Base-by-base conservation (phyloP, 805 yeast genomes). In the Pichia californica region DNA sequence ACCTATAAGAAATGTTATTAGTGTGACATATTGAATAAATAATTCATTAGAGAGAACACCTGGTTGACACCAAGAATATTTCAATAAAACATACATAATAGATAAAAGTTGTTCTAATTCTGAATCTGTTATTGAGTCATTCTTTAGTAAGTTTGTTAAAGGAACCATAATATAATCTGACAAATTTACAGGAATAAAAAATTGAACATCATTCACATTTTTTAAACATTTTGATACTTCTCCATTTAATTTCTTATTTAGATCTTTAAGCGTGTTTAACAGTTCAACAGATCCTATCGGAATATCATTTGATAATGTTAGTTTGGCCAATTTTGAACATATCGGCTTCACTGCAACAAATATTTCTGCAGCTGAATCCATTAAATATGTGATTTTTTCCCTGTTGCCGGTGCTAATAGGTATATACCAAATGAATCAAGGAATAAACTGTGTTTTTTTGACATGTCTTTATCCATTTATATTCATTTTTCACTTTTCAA, bases 151-250 rank as follows among this genome's bases (percentile, higher is more conserved):
- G 42, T 72, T 71, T 1, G 78, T 70, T 3, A 82, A 52, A 0
- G 88, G 88, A 11, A 77, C 70, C 57, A 79, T 79, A 1, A 81
- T 67, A 46, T 80, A 79, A 47, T 81, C 84, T 0, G 83, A 83
- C 16, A 80, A 53, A 21, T 64, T 65, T 1, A 64, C 49, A 0
- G 76, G 63, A 1, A 71, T 35, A 5, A 33, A 42, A 8, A 49
- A 21, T 2, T 25, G 20, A 15, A 32, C 39, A n/a, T 18, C 38
- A 29, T 37, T 40, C 9, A 25, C 8, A n/a, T 20, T 29, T 11
- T 25, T 15, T 23, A 8, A 26, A 26, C 5, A 14, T 7, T 4
- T 9, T 18, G 7, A 18, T 13, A 14, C 18, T 26, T 27, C 38
- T 16, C 28, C 20, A 20, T 29, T 25, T 9, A 51, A 34, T 2